Percentiles rank a stretch among this genome's conserved stretches.
Evolutionary conservation across 2,329 filamentous ascomycete genomes (phyloP).

Genomic region (Aspergillus viridinutans): DNA sequence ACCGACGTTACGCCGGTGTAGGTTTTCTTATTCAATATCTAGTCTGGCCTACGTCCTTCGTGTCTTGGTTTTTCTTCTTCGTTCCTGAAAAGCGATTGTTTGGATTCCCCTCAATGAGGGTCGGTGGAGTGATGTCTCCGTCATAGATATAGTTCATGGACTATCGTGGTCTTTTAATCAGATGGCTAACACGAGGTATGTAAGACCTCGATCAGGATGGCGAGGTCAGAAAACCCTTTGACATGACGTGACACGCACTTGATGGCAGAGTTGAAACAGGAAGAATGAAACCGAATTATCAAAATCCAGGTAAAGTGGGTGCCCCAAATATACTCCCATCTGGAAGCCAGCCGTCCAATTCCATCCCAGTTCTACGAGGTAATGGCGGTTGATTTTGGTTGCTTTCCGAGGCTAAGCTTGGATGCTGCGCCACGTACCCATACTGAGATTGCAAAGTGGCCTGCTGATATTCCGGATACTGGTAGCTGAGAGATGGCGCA

Average conservation of each 20-base stretch:
- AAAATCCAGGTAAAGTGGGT: slow-evolving; percentile 26
- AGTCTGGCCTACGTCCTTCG: neutral
- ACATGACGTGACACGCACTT: neutral
- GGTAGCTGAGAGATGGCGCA: slow-evolving; percentile 13
- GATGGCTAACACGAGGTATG: neutral
- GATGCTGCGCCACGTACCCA: slow-evolving; percentile 18
- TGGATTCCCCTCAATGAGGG: neutral
- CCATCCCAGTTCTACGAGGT: slow-evolving; percentile 21
- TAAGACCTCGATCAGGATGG: neutral
- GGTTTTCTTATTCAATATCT: slow-evolving; percentile 1
- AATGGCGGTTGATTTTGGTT: slow-evolving; percentile 10
- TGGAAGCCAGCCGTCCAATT: slow-evolving; percentile 29
- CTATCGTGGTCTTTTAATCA: neutral
- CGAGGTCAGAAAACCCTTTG: neutral
- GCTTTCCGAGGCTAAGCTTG: slow-evolving; percentile 9
- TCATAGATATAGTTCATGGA: neutral
- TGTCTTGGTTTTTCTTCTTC: slow-evolving; percentile 2
- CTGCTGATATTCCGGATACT: slow-evolving; percentile 15
- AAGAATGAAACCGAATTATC: neutral
- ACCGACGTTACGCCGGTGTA: neutral
- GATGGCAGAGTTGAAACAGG: neutral
- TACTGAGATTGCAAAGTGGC: slow-evolving; percentile 20
- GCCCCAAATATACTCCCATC: slow-evolving; percentile 27
- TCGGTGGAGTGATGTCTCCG: neutral
- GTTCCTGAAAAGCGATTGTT: neutral